Conservation (phyloP, 2,329 filamentous ascomycete species). For the Venturia asperata region DNA sequence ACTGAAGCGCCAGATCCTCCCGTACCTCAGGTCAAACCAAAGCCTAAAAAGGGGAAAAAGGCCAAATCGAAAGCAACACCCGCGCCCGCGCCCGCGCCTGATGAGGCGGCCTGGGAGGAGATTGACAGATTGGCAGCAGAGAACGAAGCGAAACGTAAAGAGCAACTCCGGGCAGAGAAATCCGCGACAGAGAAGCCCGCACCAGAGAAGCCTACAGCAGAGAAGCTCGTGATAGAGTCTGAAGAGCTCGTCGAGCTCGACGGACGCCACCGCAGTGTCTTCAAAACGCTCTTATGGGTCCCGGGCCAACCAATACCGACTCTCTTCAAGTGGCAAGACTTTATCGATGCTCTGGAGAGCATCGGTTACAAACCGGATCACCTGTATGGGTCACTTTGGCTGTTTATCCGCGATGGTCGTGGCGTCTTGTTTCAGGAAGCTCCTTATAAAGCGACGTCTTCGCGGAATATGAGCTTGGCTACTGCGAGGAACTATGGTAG, state of each 20-base stretch:
- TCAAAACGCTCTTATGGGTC: not conserved
- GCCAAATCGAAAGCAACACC: too few relatives aligned
- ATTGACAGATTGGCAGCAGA: too few relatives aligned
- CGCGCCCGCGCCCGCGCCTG: too few relatives aligned
- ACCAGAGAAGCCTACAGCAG: too few relatives aligned
- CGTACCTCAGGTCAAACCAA: too few relatives aligned
- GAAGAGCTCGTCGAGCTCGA: not conserved
- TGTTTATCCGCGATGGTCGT: not conserved
- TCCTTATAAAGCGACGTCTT: not conserved
- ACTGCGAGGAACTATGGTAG: not conserved
- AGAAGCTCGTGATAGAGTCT: too few relatives aligned
- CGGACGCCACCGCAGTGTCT: not conserved
- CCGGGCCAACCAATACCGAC: not conserved
- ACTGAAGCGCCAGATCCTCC: too few relatives aligned
- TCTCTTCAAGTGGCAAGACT: not conserved
- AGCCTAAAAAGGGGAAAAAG: too few relatives aligned
- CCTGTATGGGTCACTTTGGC: not conserved
- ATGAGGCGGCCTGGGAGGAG: too few relatives aligned
- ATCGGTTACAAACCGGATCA: not conserved
- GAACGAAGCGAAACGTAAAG: too few relatives aligned
- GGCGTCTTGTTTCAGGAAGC: not conserved
- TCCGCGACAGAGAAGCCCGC: too few relatives aligned
- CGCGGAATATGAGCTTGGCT: not conserved
- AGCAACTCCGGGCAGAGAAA: too few relatives aligned
- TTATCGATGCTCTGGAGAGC: not conserved